These are phyloP conservation scores for Trichosporon sp. DNA, from an alignment of 1,284 basidiomycete species.

Conservation along the genomic window DNA sequence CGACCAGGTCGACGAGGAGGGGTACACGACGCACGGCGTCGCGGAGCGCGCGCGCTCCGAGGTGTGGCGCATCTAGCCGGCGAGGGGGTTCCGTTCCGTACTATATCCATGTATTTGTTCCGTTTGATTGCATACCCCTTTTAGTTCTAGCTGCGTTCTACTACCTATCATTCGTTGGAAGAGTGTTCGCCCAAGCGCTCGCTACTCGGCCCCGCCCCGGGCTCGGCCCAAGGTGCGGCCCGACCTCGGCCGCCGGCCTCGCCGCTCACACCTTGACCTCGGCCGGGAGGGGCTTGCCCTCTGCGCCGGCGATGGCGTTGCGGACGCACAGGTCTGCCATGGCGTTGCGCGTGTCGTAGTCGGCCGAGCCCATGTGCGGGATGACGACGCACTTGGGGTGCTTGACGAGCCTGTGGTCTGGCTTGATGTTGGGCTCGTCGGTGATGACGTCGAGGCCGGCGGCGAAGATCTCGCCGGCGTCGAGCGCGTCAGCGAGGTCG, in stretches of 20 bases:
- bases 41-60: slow-evolving; percentile 48
- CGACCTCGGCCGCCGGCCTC: background rate
- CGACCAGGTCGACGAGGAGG: slow-evolving; percentile 21
- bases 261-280: slow-evolving; percentile 34
- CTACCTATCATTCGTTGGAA: background rate
- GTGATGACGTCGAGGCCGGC: slow-evolving; percentile 93
- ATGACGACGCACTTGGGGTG: slow-evolving; percentile 57
- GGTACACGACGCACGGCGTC: slow-evolving; percentile 37
- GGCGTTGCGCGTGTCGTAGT: slow-evolving; percentile 71
- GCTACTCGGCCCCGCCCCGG: too few species aligned
- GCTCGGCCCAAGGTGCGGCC: background rate
- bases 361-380: slow-evolving; percentile 88
- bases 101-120: background rate
- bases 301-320: slow-evolving; percentile 37
- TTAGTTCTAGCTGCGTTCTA: background rate
- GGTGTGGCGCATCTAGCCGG: slow-evolving; percentile 32
- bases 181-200: too few species aligned
- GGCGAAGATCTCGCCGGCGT: slow-evolving; percentile 74
- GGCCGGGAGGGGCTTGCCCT: slow-evolving; percentile 32
- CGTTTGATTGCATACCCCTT: background rate
- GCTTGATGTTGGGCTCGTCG: slow-evolving; percentile 73
- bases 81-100: background rate
- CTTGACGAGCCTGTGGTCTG: slow-evolving; percentile 72
- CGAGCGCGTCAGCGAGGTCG: slow-evolving; percentile 75
- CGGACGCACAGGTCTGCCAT: slow-evolving; percentile 66